phyloP scores from a whole-genome alignment of 1,139 yeast species.

The Sugiyamaella neomexicana region DNA sequence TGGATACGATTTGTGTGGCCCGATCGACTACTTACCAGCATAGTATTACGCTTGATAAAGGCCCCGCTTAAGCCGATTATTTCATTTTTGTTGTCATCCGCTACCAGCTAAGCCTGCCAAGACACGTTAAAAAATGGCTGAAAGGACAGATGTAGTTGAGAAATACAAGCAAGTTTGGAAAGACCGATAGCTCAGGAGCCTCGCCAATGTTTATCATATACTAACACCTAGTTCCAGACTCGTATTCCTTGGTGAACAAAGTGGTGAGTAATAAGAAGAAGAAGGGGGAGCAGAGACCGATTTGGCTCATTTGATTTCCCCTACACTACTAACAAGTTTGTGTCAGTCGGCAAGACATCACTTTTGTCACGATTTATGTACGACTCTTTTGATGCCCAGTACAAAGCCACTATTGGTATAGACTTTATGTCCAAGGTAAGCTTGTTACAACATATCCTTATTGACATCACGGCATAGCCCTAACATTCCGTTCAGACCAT shows the following conservation, averaged over 20 bases:
- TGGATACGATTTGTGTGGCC: no score
- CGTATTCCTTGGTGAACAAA: conserved; percentile 96
- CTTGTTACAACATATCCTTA: no score
- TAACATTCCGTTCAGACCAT: conserved; percentile 46
- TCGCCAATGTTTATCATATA: background rate
- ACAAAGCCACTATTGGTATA: conserved; percentile 89
- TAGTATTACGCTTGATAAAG: no score
- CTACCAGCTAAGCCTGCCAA: background rate
- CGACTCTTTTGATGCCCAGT: conserved; percentile 94
- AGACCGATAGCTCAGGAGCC: background rate
- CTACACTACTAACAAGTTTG: background rate
- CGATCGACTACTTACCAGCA: no score
- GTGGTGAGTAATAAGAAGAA: conserved; percentile 50
- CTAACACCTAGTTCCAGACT: conserved; percentile 50
- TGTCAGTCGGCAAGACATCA: conserved; percentile 84
- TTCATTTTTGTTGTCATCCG: background rate
- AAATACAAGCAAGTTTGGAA: conserved; percentile 41
- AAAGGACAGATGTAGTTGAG: conserved; percentile 39
- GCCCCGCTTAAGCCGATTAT: background rate
- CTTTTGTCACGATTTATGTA: conserved; percentile 95
- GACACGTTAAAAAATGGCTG: conserved; percentile 31
- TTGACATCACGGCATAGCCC: background rate
- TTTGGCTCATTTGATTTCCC: no score
- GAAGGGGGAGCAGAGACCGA: no score
- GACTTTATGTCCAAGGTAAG: conserved; percentile 78